phyloP scores from a whole-genome alignment of 345 rosid genomes.

The Lenwebbia sp. region DNA sequence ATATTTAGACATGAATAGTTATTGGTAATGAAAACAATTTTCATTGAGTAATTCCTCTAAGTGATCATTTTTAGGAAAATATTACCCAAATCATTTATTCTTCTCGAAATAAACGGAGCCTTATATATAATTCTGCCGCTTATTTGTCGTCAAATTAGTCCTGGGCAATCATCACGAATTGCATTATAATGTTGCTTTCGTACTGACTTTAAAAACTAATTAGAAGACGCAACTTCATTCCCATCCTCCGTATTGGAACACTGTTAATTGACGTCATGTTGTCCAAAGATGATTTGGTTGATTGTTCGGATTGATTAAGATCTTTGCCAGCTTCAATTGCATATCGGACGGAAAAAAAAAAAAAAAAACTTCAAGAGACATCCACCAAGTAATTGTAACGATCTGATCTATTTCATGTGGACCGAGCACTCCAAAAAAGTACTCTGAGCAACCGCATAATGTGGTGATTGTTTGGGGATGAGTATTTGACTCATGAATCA shows the following conservation, averaged over 20 bases:
- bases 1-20: too few species aligned
- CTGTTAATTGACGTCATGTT: not conserved
- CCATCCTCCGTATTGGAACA: not conserved
- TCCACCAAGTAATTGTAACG: not conserved
- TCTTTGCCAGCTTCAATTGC: not conserved
- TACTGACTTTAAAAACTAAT: not conserved
- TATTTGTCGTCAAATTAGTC: not conserved
- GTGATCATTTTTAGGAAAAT: too few species aligned
- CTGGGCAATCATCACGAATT: not conserved
- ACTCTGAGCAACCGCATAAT: not conserved
- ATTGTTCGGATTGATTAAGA: not conserved
- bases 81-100: too few species aligned
- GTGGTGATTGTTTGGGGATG: not conserved
- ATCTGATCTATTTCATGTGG: not conserved
- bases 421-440: not conserved
- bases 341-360: not conserved
- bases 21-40: too few species aligned
- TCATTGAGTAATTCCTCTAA: too few species aligned
- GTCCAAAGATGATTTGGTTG: not conserved
- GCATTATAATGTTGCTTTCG: not conserved
- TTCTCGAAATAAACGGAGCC: too few species aligned
- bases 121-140: not conserved
- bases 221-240: not conserved
- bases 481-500: not conserved
- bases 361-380: not conserved